phyloP scores from a whole-genome alignment of 2,329 filamentous ascomycete genomes.

The Venturia oleaginea region DNA sequence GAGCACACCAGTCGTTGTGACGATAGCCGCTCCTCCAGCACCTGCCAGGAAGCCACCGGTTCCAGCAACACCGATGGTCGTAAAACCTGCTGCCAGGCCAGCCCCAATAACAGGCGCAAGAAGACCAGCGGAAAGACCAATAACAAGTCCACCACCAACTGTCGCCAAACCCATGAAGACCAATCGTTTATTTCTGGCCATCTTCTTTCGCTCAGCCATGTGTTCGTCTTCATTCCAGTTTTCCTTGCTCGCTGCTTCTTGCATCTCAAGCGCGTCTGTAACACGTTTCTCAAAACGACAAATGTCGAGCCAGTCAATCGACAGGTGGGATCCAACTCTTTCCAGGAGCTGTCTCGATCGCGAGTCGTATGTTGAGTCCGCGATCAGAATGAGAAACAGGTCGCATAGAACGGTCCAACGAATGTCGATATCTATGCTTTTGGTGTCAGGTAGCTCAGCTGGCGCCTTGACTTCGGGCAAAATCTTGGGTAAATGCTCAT shows the following conservation, averaged over 20 bases:
- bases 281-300: constrained; percentile 95
- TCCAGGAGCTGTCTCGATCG: constrained; percentile 80
- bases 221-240: constrained; percentile 97
- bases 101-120: constrained; percentile 90
- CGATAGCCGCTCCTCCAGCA: constrained; percentile 84
- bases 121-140: constrained; percentile 85
- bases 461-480: constrained; percentile 74
- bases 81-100: constrained; percentile 87
- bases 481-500: constrained; percentile 46
- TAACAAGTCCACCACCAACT: constrained; percentile 88
- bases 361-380: constrained; percentile 88
- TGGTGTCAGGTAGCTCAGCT: constrained; percentile 69
- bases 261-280: constrained; percentile 95
- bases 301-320: constrained; percentile 84
- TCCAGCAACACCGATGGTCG: constrained; percentile 84
- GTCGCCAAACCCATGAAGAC: constrained; percentile 96
- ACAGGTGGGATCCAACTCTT: constrained; percentile 67
- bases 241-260: constrained; percentile 86
- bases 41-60: constrained; percentile 85
- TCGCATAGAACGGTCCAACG: constrained; percentile 97
- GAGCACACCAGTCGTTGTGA: constrained; percentile 79
- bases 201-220: constrained; percentile 75
- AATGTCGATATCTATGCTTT: constrained; percentile 88
- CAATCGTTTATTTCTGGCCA: constrained; percentile 71
- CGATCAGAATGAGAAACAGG: constrained; percentile 87